Evolutionary conservation across 352 stramenopile species (phyloP).

Genomic region (Pseudoperonospora humuli): DNA sequence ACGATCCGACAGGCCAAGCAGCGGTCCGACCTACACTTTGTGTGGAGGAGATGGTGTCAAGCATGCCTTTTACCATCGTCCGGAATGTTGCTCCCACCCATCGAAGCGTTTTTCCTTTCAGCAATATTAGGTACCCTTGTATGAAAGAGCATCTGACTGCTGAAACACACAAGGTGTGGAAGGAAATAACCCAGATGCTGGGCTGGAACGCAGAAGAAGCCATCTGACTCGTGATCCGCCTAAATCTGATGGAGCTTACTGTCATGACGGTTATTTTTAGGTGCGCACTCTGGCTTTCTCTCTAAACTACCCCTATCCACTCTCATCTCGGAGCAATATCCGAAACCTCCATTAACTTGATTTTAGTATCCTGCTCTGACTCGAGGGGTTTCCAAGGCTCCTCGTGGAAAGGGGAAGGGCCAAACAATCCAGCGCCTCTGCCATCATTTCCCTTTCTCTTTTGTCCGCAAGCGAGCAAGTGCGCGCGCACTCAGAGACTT

Average conservation of each 20-base stretch:
- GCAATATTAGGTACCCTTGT: too few relatives aligned
- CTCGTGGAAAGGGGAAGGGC: constrained; percentile 13
- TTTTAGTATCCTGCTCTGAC: constrained; percentile 10
- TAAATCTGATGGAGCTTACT: too few relatives aligned
- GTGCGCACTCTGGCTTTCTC: constrained; percentile 7
- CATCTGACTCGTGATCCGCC: not conserved
- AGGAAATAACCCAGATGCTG: constrained; percentile 2
- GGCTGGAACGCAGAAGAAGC: constrained; percentile 1
- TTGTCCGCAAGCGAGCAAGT: constrained; percentile 4
- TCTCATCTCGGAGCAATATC: constrained; percentile 1
- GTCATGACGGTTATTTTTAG: not conserved
- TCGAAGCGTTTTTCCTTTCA: too few relatives aligned
- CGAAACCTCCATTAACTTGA: constrained; percentile 13
- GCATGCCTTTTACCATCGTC: too few relatives aligned
- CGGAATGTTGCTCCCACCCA: too few relatives aligned
- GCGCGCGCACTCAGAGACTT: not conserved
- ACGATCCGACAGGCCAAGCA: too few relatives aligned
- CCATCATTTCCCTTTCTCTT: constrained; percentile 13
- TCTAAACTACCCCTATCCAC: constrained; percentile 5
- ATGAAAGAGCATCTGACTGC: too few relatives aligned
- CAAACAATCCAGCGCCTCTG: constrained; percentile 15
- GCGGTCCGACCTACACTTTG: too few relatives aligned
- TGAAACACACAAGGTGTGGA: too few relatives aligned
- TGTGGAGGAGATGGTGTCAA: too few relatives aligned
- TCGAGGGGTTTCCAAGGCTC: constrained; percentile 10